Percentiles rank a stretch among this genome's conserved stretches.
These are phyloP conservation scores for Exophiala mesophila DNA, from an alignment of 2,329 filamentous ascomycete species.

Conservation along the genomic window DNA sequence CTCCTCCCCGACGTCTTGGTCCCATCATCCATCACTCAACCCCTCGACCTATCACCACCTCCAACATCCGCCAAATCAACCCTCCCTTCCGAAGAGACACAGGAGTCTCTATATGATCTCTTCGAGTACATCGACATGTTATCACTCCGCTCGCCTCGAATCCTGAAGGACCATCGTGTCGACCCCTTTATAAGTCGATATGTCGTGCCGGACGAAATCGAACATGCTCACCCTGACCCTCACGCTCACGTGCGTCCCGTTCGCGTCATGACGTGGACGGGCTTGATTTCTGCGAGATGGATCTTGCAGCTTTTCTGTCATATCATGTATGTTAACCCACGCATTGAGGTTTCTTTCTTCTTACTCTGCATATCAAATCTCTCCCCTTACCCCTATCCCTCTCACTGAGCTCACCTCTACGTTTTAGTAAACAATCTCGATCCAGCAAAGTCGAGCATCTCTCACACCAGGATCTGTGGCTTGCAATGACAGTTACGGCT, in stretches of 20 bases:
- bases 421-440: conserved; percentile 19
- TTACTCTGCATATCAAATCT: neutral
- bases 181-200: conserved; percentile 24
- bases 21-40: conserved; percentile 6
- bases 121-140: conserved; percentile 61
- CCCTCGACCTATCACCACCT: neutral
- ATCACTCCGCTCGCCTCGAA: conserved; percentile 38
- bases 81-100: conserved; percentile 44
- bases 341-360: neutral
- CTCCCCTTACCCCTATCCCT: neutral
- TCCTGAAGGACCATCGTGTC: conserved; percentile 26
- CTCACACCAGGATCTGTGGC: conserved; percentile 13
- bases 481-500: conserved; percentile 20
- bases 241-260: conserved; percentile 30
- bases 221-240: conserved; percentile 13
- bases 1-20: conserved; percentile 27
- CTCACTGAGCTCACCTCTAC: too few relatives aligned
- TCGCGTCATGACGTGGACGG: conserved; percentile 38
- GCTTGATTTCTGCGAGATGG: conserved; percentile 38
- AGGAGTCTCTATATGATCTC: conserved; percentile 56
- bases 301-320: conserved; percentile 31
- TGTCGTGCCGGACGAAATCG: conserved; percentile 30
- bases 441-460: conserved; percentile 3
- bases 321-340: conserved; percentile 16
- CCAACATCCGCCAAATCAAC: neutral